A percentile compares a stretch with the other conserved stretches of the same genome.
phyloP scores from a whole-genome alignment of 2,329 filamentous ascomycete species.

The Aspergillus amoenus region DNA sequence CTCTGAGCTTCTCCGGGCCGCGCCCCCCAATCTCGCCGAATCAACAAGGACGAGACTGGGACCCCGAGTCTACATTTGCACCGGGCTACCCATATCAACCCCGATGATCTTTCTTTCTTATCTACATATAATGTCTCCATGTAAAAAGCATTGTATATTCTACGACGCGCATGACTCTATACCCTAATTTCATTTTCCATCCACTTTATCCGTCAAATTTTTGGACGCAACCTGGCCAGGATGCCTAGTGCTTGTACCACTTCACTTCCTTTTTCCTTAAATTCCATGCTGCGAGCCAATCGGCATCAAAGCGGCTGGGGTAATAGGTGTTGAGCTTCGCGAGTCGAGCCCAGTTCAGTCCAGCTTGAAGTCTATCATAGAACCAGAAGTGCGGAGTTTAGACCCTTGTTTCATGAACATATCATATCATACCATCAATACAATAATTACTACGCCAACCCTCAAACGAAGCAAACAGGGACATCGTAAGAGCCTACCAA shows the following conservation, averaged over 20 bases:
- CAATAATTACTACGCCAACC: background rate
- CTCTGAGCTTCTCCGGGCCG: slow-evolving; percentile 50
- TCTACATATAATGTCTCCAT: background rate
- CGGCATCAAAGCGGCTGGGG: slow-evolving; percentile 1
- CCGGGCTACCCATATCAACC: slow-evolving; percentile 9
- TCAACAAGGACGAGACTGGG: slow-evolving; percentile 31
- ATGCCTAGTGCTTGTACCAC: background rate
- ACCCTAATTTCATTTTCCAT: background rate
- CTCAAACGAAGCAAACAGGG: no score
- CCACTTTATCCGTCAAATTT: background rate
- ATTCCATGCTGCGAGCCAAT: background rate
- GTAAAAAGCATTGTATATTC: slow-evolving; percentile 12
- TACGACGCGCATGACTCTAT: slow-evolving; percentile 12
- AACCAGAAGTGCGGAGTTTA: background rate
- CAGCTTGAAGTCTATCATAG: background rate
- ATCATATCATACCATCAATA: background rate
- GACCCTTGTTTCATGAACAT: background rate
- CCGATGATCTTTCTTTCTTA: slow-evolving; percentile 1
- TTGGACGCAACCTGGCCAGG: background rate
- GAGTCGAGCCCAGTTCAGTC: background rate
- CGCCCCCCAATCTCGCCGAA: slow-evolving; percentile 39
- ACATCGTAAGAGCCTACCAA: no score
- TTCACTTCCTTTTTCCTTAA: slow-evolving; percentile 2
- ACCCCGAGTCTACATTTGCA: slow-evolving; percentile 39
- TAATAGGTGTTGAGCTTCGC: background rate